Base-by-base conservation (phyloP, 352 stramenopile species). In the Achlya hypogyna region DNA sequence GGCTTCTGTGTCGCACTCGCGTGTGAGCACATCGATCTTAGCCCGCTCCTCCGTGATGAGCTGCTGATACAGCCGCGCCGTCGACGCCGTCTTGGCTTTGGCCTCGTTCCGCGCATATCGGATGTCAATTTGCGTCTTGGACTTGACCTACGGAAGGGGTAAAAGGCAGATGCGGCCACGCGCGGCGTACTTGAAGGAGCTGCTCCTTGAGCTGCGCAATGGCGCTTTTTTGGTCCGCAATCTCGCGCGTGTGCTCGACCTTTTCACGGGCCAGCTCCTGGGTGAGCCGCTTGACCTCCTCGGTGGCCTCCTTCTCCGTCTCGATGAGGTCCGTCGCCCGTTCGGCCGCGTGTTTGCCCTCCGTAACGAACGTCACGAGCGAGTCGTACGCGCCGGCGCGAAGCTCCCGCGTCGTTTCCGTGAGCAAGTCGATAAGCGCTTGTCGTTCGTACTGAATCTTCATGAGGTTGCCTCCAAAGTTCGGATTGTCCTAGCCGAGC, bases 381-480 rank as follows among this genome's bases (percentile, higher is more conserved):
- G 76, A 81, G 20, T 91, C 77, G 63, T 91, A 95, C 5, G 76
- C 86, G 29, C 83, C 82, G 60, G 85, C 83, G 59, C 87, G 84
- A 35, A 96, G 73, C 65, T 95, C 85, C 5, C 31, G 43, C 27
- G 86, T 72, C 0, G 81, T 93, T 23, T 82, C 74, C 4, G 72
- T 71, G 1, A 96, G 56, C 29, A 95, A 71, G 67, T 93, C 81
- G 27, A 94, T 75, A 14, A 98, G 69, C 20, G 75, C 79, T 29
- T 89, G 84, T 18, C 89, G 78, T 65, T 98, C 91, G 42, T 95
- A 78, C 71, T 97, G 88, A 66, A 97, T 96, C 73, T 98, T 97
- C 42, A 95, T 71, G 29, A 97, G 75, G 65, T 97, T 97, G 0
- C 86, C 88, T 0, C 80, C 88, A 53, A 98, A 94, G 62, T 98